Evolutionary conservation across 192 early-diverging fungal genomes (phyloP), one percentile per base, ranked within the genome.

Genomic region (Backusella sp.): DNA sequence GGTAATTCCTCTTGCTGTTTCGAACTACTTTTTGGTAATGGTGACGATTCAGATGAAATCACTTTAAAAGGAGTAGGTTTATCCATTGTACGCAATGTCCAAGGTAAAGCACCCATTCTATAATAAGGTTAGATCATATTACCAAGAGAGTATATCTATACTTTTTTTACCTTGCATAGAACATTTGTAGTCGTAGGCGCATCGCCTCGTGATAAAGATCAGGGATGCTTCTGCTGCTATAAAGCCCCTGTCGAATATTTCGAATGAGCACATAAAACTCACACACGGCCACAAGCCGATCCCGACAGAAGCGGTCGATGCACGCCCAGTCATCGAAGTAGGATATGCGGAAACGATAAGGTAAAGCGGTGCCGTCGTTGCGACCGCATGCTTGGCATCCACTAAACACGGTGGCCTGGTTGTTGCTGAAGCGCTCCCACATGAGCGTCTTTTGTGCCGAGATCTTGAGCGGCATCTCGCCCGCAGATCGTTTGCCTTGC

Each of bases 251-350:
- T 72, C 95, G 89, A 52, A 98, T 84, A 73, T 97, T 94, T 34
- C 96, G 90, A 52, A 97, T 89, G 84, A 98, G 97, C 23, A 92
- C 91, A 84, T 97, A 99, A 75, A 99, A 99, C 73, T 98, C 96
- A 74, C 94, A 93, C 7, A 93, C 95, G 4, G 96, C 93, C 6
- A 97, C 94, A 12, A 99, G 76, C 19, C 97, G 85, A 84, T 98
- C 98, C 34, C 95, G 95, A 82, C 98, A 99, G 73, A 91, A 90
- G 9, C 88, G 88, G 79, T 94, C 94, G 68, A 94, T 88, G 36
- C 89, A 90, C 34, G 90, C 87, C 94, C 94, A 95, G 39, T 94
- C 92, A 49, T 90, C 90, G 62, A 84, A 87, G 26, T 85, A 82
- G 1, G 90, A 88, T 76, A 95, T 89, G 23, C 92, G 88, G 78